Evolutionary conservation across 768 basidiomycete genomes (phyloP), one percentile per base, ranked within the genome.

Genomic region (Favolaschia claudopus): DNA sequence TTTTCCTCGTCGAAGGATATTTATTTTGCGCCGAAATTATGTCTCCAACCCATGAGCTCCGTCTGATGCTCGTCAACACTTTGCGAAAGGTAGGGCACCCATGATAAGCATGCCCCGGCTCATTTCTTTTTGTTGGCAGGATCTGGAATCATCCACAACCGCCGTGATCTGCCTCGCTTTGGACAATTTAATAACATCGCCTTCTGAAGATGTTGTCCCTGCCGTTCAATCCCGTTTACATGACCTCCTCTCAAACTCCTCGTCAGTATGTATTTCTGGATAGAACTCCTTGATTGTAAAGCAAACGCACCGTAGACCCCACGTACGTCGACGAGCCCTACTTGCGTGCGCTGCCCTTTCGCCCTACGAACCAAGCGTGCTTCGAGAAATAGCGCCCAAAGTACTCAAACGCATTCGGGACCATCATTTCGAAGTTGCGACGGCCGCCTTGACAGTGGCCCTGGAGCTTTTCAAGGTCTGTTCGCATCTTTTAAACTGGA

Each of bases 1-100:
- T 31, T 34, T 31, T 20, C 44, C 20, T 51, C 6, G 63, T n/a
- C n/a, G n/a, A n/a, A 95, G 92, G 92, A 13, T 94, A 94, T 74
- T 72, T 89, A 7, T 93, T 92, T 69, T 93, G 92, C 67, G 72
- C 81, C 50, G 86, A 90, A 68, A 71, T 91, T 20, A 92, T 95
- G 86, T 83, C 85, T 34, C 66, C 76, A 8, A 72, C 80, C 33
- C 86, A 93, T 67, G 91, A 93, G 58, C 77, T 93, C 29, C 83
- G 86, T 47, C 77, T 95, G 22, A 93, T 95, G 89, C 80, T 94
- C 20, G 87, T 95, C 56, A 95, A 95, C 64, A 93, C 93, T 5
- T 70, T 93, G 31, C 86, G 92, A 61, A 95, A 95, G 82, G 93
- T 87, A 65, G 55, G 7, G 27, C n/a, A n/a, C n/a, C 32, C 5